These are phyloP conservation scores for Emiliania huxleyi DNA, from an alignment of 78 protist genomes.

Conservation along the genomic window DNA sequence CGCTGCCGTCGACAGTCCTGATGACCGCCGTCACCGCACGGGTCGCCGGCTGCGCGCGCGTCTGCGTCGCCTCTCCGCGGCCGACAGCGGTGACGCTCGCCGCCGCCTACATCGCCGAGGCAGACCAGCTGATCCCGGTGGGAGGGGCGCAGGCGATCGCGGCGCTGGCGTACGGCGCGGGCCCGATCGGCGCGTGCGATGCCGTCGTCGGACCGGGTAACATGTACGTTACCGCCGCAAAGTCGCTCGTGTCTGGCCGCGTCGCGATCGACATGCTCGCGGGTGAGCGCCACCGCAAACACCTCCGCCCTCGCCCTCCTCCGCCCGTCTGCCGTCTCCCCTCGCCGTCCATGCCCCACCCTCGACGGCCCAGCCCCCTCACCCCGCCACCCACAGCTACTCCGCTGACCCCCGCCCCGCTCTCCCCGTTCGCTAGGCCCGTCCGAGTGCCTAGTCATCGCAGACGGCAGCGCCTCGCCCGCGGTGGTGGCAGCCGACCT, in stretches of 20 bases:
- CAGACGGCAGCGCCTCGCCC: conserved; percentile 66
- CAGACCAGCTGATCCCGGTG: neutral
- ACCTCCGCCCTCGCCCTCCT: neutral
- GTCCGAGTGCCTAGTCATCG: conserved; percentile 50
- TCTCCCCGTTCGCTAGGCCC: no score
- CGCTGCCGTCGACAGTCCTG: conserved; percentile 63
- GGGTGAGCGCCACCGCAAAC: conserved; percentile 67
- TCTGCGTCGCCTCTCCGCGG: conserved; percentile 62
- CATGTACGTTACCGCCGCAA: conserved; percentile 81
- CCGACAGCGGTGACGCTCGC: conserved; percentile 44
- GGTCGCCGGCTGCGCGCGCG: conserved; percentile 51
- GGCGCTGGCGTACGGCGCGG: conserved; percentile 76
- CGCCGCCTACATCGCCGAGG: conserved; percentile 43
- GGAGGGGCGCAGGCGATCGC: conserved; percentile 88
- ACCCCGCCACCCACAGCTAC: no score
- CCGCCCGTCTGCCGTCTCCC: no score
- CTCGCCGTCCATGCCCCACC: no score
- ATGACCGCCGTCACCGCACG: conserved; percentile 65
- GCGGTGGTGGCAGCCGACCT: conserved; percentile 71
- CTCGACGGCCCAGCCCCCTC: no score
- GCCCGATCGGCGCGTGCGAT: conserved; percentile 59
- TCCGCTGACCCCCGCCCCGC: no score
- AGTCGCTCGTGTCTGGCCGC: conserved; percentile 65
- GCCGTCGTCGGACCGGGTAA: conserved; percentile 65
- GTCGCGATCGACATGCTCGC: conserved; percentile 85